A percentile compares a stretch with the other conserved stretches of the same genome.
phyloP scores from a whole-genome alignment of 331 rosid species.

The Dryas integrifolia region DNA sequence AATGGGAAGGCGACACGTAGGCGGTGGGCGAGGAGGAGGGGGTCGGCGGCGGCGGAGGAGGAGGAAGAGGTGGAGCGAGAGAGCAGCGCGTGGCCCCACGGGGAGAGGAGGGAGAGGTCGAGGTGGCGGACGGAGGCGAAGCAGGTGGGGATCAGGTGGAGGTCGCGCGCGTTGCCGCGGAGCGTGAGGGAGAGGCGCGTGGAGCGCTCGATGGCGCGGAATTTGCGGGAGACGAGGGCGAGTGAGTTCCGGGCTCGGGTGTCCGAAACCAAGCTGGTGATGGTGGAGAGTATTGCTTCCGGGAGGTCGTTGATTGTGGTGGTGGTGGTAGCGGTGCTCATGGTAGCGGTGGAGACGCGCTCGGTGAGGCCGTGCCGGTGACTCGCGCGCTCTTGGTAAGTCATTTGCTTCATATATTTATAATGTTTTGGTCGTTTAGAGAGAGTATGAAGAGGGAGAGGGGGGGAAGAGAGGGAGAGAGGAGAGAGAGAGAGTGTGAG shows the following conservation, averaged over 20 bases:
- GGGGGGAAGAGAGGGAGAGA: too few relatives aligned
- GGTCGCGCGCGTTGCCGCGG: slow-evolving; percentile 88
- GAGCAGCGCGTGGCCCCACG: slow-evolving; percentile 94
- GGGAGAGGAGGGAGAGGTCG: slow-evolving; percentile 83
- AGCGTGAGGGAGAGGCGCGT: slow-evolving; percentile 78
- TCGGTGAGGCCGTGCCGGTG: too few relatives aligned
- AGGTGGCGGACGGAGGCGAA: slow-evolving; percentile 55
- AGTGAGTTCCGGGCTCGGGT: slow-evolving; percentile 68
- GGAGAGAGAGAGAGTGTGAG: too few relatives aligned
- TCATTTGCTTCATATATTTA: too few relatives aligned
- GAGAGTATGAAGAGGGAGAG: too few relatives aligned
- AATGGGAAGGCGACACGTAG: slow-evolving; percentile 62
- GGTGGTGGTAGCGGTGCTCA: not conserved
- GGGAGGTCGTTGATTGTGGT: slow-evolving; percentile 55
- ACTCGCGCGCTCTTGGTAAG: too few relatives aligned
- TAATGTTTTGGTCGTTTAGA: too few relatives aligned
- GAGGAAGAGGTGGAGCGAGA: slow-evolving; percentile 37
- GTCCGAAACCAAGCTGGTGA: slow-evolving; percentile 51
- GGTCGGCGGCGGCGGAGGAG: slow-evolving; percentile 32
- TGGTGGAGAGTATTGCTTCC: slow-evolving; percentile 53
- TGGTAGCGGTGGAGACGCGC: not conserved
- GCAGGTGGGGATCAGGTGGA: slow-evolving; percentile 54
- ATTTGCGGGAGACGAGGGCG: slow-evolving; percentile 56
- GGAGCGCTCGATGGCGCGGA: slow-evolving; percentile 49
- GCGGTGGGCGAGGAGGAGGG: slow-evolving; percentile 50